phyloP scores from a whole-genome alignment of 2,329 filamentous ascomycete species.

The Fusarium ambrosium region DNA sequence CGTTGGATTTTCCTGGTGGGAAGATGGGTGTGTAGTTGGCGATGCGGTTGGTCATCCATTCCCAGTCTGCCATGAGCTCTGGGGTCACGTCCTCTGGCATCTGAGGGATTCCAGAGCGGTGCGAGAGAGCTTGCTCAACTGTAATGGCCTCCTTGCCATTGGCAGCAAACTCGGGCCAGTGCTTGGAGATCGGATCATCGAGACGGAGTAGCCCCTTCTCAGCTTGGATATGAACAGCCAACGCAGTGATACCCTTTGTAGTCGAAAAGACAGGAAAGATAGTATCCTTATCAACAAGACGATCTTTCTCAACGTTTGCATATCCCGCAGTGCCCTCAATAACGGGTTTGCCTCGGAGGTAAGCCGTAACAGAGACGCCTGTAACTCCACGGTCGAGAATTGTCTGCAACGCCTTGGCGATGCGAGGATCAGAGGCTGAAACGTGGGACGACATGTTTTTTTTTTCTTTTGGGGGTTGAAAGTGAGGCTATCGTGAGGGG shows the following conservation, averaged over 20 bases:
- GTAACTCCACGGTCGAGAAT: slow-evolving; percentile 4
- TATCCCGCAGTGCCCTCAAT: slow-evolving; percentile 2
- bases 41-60: slow-evolving; percentile 17
- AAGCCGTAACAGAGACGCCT: neutral
- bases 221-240: slow-evolving; percentile 14
- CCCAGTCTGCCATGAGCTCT: slow-evolving; percentile 22
- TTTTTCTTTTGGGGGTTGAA: no score
- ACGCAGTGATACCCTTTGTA: slow-evolving; percentile 10
- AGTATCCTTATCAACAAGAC: neutral
- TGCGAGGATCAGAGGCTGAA: slow-evolving; percentile 3
- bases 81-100: slow-evolving; percentile 18
- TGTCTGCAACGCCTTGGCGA: neutral
- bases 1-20: slow-evolving; percentile 15
- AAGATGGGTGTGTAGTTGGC: slow-evolving; percentile 11
- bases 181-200: slow-evolving; percentile 1
- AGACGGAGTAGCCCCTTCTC: neutral
- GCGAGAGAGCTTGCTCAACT: slow-evolving; percentile 13
- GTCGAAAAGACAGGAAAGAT: slow-evolving; percentile 10
- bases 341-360: slow-evolving; percentile 3
- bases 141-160: slow-evolving; percentile 21
- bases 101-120: slow-evolving; percentile 20
- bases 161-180: slow-evolving; percentile 22
- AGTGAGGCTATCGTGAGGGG: slow-evolving; percentile 7
- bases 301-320: neutral
- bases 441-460: neutral